Percentiles rank a stretch among this genome's conserved stretches.
Conservation (phyloP, 2,329 filamentous ascomycete species). For the Ophiostoma himal-ulmi region DNA sequence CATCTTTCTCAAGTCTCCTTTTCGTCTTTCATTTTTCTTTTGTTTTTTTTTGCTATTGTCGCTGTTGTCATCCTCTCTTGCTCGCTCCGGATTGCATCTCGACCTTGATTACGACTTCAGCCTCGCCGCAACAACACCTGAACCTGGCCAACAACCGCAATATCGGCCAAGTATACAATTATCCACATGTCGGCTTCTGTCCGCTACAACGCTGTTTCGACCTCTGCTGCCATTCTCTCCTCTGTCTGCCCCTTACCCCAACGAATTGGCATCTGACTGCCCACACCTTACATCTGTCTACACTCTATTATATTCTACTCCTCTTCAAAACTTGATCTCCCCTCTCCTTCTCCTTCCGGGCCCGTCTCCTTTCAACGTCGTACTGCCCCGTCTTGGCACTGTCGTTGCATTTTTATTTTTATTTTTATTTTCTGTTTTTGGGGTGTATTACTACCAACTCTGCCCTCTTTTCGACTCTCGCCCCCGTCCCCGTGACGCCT, state of each 20-base stretch:
- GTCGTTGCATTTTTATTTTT: neutral
- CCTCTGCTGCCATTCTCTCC: neutral
- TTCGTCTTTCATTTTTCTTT: neutral
- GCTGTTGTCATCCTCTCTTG: neutral
- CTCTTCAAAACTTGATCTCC: neutral
- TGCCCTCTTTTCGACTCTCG: neutral
- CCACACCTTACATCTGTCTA: constrained; percentile 11
- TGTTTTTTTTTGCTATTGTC: neutral
- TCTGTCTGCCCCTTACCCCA: neutral
- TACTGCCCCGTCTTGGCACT: constrained; percentile 4
- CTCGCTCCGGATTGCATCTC: neutral
- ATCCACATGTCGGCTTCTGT: neutral
- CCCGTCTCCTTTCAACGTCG: constrained; percentile 7
- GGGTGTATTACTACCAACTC: neutral
- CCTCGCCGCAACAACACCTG: neutral
- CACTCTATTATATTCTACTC: neutral
- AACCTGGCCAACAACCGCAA: neutral
- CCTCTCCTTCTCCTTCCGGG: constrained; percentile 6
- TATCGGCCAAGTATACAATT: neutral
- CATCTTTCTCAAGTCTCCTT: neutral
- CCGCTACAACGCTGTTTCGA: constrained; percentile 5
- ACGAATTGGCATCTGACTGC: constrained; percentile 1
- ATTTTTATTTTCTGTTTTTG: too few species aligned
- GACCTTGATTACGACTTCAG: neutral
- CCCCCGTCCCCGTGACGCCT: neutral